Evolutionary conservation across 2,329 filamentous ascomycete genomes (phyloP).

Genomic region (Volutella citrinella): DNA sequence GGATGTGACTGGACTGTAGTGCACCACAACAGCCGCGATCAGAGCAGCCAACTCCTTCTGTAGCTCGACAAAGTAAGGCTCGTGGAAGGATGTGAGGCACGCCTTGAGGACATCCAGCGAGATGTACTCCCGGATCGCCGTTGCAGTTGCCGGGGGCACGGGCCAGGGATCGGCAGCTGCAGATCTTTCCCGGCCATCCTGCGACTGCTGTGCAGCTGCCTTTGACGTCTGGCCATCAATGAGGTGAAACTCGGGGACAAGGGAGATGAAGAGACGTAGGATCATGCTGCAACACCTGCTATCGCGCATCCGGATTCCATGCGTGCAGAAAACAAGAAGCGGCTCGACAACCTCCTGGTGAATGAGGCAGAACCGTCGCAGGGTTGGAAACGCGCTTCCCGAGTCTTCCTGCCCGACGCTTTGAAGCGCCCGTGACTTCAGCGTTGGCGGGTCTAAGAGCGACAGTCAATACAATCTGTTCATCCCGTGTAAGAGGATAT

Average conservation of each 20-base stretch:
- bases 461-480: constrained; percentile 12
- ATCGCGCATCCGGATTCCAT: constrained; percentile 86
- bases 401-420: constrained; percentile 23
- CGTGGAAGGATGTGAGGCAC: constrained; percentile 85
- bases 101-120: constrained; percentile 85
- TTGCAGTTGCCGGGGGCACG: constrained; percentile 52
- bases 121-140: constrained; percentile 83
- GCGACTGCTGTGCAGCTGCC: constrained; percentile 15
- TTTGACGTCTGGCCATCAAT: constrained; percentile 28
- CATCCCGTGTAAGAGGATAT: background rate
- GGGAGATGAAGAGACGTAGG: constrained; percentile 78
- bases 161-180: constrained; percentile 38
- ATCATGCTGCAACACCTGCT: constrained; percentile 84
- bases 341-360: constrained; percentile 79
- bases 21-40: constrained; percentile 79
- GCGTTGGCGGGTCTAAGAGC: constrained; percentile 29
- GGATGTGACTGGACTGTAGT: constrained; percentile 66
- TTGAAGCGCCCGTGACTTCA: constrained; percentile 25
- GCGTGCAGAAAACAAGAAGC: constrained; percentile 85
- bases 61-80: constrained; percentile 93
- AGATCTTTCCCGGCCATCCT: constrained; percentile 24
- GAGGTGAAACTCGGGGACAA: constrained; percentile 79
- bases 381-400: constrained; percentile 49
- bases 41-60: constrained; percentile 88
- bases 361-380: constrained; percentile 80